Evolutionary conservation across 1,284 basidiomycete genomes (phyloP).

Genomic region (Ustanciosporium gigantosporum): DNA sequence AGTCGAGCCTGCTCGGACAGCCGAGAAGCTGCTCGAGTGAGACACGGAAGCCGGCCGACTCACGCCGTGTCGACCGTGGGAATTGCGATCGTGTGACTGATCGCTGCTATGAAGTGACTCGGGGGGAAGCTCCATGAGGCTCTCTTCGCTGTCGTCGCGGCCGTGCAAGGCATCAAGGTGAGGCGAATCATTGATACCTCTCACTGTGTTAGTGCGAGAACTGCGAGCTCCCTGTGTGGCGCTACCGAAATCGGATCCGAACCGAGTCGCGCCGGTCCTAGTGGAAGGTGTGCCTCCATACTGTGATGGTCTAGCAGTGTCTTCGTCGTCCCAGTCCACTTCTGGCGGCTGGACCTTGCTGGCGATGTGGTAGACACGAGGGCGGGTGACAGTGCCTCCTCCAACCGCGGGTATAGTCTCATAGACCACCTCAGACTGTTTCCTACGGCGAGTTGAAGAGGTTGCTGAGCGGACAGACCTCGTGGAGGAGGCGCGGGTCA

Average conservation of each 20-base stretch:
- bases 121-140: conserved; percentile 31
- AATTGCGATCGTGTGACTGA: conserved; percentile 9
- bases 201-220: conserved; percentile 32
- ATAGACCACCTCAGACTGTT: conserved; percentile 60
- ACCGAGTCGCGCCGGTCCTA: conserved; percentile 28
- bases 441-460: conserved; percentile 1
- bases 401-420: conserved; percentile 77
- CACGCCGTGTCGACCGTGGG: background rate
- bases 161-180: conserved; percentile 15
- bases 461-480: conserved; percentile 4
- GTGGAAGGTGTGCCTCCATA: conserved; percentile 31
- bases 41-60: background rate
- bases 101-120: conserved; percentile 40
- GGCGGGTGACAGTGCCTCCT: conserved; percentile 74
- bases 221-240: conserved; percentile 33
- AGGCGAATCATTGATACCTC: conserved; percentile 23
- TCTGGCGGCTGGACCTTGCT: conserved; percentile 65
- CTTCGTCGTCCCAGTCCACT: conserved; percentile 40
- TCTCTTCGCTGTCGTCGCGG: conserved; percentile 33
- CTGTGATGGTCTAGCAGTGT: conserved; percentile 33
- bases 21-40: background rate
- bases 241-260: conserved; percentile 35
- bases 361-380: conserved; percentile 74
- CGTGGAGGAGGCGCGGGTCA: background rate
- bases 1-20: conserved; percentile 5